Evolutionary conservation across 2,329 filamentous ascomycete genomes (phyloP).

Genomic region (Hirsutella minnesotensis): DNA sequence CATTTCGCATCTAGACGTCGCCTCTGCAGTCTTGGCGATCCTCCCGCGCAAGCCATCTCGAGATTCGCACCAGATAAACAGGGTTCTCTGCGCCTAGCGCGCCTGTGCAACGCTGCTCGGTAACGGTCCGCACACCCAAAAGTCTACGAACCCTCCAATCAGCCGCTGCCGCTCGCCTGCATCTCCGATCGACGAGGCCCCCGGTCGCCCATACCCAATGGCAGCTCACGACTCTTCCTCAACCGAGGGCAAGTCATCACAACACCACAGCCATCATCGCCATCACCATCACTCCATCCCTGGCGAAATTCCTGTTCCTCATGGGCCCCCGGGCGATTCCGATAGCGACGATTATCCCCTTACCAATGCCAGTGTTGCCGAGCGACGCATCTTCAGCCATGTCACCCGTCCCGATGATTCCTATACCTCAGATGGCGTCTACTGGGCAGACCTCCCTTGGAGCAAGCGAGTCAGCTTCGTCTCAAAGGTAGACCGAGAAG

Average conservation of each 20-base stretch:
- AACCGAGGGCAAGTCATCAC: conserved; percentile 1
- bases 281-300: conserved; percentile 24
- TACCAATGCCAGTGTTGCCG: conserved; percentile 31
- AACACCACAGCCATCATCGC: conserved; percentile 9
- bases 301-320: conserved; percentile 44
- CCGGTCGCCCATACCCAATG: neutral
- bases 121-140: neutral
- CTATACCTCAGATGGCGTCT: conserved; percentile 69
- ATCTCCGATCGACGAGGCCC: neutral
- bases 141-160: neutral
- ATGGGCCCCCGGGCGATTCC: conserved; percentile 32
- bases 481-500: conserved; percentile 56
- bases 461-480: conserved; percentile 64
- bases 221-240: conserved; percentile 1
- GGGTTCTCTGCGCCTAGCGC: neutral
- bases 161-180: neutral
- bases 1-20: neutral
- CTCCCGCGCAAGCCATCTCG: neutral
- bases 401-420: conserved; percentile 81
- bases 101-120: neutral
- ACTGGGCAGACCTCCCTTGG: conserved; percentile 83
- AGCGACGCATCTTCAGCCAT: conserved; percentile 57
- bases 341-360: conserved; percentile 35
- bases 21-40: neutral
- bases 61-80: neutral